A percentile compares a stretch with the other conserved stretches of the same genome.
These are phyloP conservation scores for Bidens hawaiensis DNA, from an alignment of 140 eudicot genomes.

Conservation along the genomic window DNA sequence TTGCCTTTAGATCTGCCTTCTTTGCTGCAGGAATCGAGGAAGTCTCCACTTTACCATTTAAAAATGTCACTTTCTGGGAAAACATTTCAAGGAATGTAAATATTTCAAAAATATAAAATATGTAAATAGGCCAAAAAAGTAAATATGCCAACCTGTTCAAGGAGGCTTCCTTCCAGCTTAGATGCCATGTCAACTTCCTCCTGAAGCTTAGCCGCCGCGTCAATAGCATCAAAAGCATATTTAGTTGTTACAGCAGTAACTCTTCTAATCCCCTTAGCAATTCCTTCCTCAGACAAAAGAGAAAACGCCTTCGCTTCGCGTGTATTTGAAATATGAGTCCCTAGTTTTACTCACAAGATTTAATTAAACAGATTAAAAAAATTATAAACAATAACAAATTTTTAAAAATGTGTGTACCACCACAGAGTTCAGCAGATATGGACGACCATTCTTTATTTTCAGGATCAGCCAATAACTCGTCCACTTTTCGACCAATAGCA, in stretches of 20 bases:
- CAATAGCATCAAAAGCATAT: conserved; percentile 63
- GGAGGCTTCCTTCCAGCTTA: conserved; percentile 59
- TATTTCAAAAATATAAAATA: too few species aligned
- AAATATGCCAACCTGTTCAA: conserved; percentile 63
- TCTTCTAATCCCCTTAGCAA: conserved; percentile 95
- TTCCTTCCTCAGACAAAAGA: conserved; percentile 91
- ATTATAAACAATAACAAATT: not conserved
- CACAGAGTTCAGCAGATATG: conserved; percentile 91
- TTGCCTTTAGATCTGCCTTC: conserved; percentile 70
- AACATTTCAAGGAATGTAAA: not conserved
- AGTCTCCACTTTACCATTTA: conserved; percentile 77
- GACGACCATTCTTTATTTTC: conserved; percentile 69
- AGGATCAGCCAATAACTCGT: conserved; percentile 76
- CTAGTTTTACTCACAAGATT: conserved; percentile 27
- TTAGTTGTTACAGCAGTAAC: conserved; percentile 88
- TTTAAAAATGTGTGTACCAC: conserved; percentile 44
- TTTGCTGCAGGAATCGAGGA: conserved; percentile 74
- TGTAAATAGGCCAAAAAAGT: not conserved
- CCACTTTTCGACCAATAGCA: conserved; percentile 83
- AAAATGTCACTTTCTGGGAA: conserved; percentile 70
- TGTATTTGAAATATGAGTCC: conserved; percentile 93
- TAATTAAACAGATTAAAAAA: not conserved
- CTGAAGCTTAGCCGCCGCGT: conserved; percentile 64
- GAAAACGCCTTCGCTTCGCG: conserved; percentile 90
- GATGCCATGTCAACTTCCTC: conserved; percentile 71